phyloP scores from a whole-genome alignment of 75 land plant species.

The Cupressus sempervirens region DNA sequence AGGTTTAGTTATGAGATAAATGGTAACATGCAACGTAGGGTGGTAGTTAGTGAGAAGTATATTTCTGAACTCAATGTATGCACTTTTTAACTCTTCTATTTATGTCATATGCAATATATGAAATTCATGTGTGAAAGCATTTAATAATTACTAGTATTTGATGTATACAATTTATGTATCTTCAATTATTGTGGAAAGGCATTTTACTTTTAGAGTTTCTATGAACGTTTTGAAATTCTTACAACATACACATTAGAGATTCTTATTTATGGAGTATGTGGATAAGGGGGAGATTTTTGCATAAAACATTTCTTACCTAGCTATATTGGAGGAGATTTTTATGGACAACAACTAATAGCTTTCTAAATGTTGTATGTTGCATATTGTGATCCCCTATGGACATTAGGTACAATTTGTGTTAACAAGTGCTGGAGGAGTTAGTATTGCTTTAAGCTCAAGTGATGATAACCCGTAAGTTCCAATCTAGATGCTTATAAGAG shows the following conservation, averaged over 20 bases:
- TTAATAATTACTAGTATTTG: not conserved
- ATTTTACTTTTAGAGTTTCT: not conserved
- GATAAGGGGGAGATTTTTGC: not conserved
- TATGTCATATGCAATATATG: not conserved
- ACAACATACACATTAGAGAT: not conserved
- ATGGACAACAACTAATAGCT: not conserved
- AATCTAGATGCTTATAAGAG: no score
- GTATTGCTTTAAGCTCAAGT: no score
- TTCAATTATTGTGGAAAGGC: not conserved
- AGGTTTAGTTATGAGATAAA: constrained; percentile 24
- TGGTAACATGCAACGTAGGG: constrained; percentile 18
- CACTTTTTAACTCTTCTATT: not conserved
- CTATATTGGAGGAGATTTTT: constrained; percentile 1
- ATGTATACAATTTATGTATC: not conserved
- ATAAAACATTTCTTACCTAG: no score
- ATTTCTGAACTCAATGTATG: constrained; percentile 13
- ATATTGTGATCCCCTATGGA: no score
- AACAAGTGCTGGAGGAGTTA: no score
- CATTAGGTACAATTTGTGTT: no score
- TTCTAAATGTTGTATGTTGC: not conserved
- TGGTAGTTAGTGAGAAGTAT: constrained; percentile 21
- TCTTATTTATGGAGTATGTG: not conserved
- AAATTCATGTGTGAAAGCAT: not conserved
- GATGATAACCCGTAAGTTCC: no score
- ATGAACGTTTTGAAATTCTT: not conserved